A percentile compares a stretch with the other conserved stretches of the same genome.
Evolutionary conservation across 2,329 filamentous ascomycete species (phyloP).

Genomic region (Colletotrichum chrysophilum): DNA sequence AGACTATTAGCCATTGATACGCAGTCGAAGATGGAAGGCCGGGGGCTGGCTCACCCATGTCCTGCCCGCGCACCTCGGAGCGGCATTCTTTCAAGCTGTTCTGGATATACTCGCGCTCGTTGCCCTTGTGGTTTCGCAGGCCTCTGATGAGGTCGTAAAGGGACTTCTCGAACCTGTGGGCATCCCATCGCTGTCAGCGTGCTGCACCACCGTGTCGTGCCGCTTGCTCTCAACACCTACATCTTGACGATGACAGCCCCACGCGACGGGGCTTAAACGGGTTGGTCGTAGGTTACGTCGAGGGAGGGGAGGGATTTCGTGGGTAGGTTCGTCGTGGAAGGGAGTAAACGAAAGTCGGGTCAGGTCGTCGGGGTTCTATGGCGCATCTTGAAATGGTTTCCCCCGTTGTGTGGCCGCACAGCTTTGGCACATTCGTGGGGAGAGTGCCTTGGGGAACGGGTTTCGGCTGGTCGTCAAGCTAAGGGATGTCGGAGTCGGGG

Average conservation of each 20-base stretch:
- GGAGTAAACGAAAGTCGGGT: background rate
- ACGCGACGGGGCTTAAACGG: background rate
- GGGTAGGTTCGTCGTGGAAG: background rate
- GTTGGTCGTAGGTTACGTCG: background rate
- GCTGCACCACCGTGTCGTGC: background rate
- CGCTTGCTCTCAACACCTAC: conserved; percentile 2
- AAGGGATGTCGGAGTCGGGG: conserved; percentile 12
- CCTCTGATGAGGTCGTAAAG: conserved; percentile 98
- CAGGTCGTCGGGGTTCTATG: conserved; percentile 7
- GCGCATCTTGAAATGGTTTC: conserved; percentile 10
- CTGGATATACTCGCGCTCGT: conserved; percentile 94
- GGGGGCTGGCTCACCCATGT: conserved; percentile 74
- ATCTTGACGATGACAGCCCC: conserved; percentile 15
- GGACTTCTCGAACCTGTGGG: conserved; percentile 94
- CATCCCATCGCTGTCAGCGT: conserved; percentile 22
- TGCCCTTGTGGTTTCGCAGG: conserved; percentile 92
- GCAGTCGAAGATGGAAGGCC: background rate
- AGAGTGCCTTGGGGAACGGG: background rate
- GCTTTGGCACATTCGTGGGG: background rate
- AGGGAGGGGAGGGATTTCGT: background rate
- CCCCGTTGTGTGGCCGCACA: background rate
- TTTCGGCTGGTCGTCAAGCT: background rate
- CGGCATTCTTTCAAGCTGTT: conserved; percentile 95
- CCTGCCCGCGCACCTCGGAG: conserved; percentile 86
- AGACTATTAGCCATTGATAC: conserved; percentile 1